phyloP scores from a whole-genome alignment of 2,329 filamentous ascomycete genomes.

The Penicillium polonicum region DNA sequence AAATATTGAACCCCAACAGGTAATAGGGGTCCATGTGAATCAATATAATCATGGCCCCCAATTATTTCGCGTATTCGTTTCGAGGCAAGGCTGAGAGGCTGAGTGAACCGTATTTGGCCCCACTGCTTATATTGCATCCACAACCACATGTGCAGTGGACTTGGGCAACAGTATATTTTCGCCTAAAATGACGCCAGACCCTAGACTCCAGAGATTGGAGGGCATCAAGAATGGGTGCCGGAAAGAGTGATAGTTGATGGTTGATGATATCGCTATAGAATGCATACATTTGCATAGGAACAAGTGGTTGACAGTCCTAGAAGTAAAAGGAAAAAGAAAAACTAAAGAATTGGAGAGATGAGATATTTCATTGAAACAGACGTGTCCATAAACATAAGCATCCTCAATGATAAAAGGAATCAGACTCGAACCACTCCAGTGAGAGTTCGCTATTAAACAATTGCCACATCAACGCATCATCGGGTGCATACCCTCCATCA shows the following conservation, averaged over 20 bases:
- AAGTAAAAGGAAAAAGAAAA: neutral
- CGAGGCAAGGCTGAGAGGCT: neutral
- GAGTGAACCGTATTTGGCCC: neutral
- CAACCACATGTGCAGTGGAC: neutral
- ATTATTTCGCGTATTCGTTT: neutral
- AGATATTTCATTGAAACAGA: neutral
- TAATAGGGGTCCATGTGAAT: neutral
- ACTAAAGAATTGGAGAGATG: neutral
- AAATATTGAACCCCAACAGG: neutral
- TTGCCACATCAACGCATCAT: slow-evolving; percentile 25
- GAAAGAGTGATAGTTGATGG: no score
- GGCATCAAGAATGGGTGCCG: no score
- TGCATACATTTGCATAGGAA: neutral
- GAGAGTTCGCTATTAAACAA: slow-evolving; percentile 25
- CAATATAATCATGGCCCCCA: neutral
- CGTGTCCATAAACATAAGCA: neutral
- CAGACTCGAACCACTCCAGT: slow-evolving; percentile 17
- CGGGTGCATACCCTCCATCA: slow-evolving; percentile 2
- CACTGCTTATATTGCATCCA: neutral
- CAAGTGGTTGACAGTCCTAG: neutral
- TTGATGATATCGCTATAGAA: neutral
- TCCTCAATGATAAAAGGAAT: neutral
- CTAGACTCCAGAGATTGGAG: neutral
- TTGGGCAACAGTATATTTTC: neutral
- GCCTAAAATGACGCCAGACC: neutral